Conservation (phyloP, 2,329 filamentous ascomycete genomes). For the Phoma sp. region DNA sequence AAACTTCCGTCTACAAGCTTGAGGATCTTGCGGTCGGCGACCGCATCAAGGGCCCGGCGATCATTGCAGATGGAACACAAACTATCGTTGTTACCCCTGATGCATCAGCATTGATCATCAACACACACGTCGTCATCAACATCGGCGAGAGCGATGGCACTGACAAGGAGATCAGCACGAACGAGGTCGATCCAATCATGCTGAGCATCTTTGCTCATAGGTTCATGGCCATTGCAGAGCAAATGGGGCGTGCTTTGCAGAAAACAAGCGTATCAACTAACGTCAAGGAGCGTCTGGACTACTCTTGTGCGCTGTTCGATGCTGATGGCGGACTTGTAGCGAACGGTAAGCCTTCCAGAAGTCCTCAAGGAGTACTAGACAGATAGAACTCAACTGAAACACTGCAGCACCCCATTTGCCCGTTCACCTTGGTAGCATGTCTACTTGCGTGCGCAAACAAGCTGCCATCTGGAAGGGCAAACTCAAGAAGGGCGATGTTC, state of each 20-base stretch:
- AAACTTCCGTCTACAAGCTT: slow-evolving; percentile 85
- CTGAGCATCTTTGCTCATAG: slow-evolving; percentile 81
- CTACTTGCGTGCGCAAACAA: slow-evolving; percentile 81
- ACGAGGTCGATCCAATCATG: slow-evolving; percentile 76
- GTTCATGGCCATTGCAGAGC: slow-evolving; percentile 86
- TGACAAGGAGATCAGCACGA: slow-evolving; percentile 58
- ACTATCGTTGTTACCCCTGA: slow-evolving; percentile 89
- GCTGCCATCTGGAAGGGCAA: slow-evolving; percentile 82
- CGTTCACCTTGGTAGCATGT: slow-evolving; percentile 83
- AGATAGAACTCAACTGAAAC: slow-evolving; percentile 14
- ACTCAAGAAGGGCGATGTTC: slow-evolving; percentile 78
- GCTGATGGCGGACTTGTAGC: slow-evolving; percentile 77
- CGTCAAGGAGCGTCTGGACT: slow-evolving; percentile 83
- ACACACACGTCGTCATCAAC: slow-evolving; percentile 90
- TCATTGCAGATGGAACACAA: slow-evolving; percentile 86
- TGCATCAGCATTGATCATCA: slow-evolving; percentile 76
- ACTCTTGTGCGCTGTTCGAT: slow-evolving; percentile 83
- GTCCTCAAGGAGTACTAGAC: background rate
- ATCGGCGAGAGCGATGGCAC: slow-evolving; percentile 66
- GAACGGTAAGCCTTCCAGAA: slow-evolving; percentile 68
- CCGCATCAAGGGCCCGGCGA: slow-evolving; percentile 78
- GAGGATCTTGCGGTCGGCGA: slow-evolving; percentile 76
- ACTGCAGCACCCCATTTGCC: slow-evolving; percentile 74
- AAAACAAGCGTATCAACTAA: slow-evolving; percentile 83
- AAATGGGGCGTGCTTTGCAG: slow-evolving; percentile 80